Conservation (phyloP, 495 filamentous ascomycete species). For the Parathielavia hyrcaniae region DNA sequence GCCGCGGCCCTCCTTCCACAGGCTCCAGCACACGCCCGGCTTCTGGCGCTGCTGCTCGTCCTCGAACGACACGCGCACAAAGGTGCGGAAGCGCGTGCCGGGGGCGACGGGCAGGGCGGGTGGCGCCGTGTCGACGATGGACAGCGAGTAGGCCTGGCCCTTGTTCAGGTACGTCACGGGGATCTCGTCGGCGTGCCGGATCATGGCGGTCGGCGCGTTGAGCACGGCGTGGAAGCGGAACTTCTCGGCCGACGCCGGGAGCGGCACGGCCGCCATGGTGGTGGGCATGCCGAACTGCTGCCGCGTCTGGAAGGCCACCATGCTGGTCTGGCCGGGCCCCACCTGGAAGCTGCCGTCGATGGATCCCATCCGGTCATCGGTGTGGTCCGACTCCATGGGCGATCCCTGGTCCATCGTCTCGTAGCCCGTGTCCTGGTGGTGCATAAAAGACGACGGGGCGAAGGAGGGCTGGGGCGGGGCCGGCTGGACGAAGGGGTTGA, state of each 20-base stretch:
- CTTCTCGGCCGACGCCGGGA: conserved; percentile 50
- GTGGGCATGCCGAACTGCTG: conserved; percentile 40
- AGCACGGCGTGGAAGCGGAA: conserved; percentile 88
- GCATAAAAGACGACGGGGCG: conserved; percentile 73
- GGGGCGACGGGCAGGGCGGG: conserved; percentile 36
- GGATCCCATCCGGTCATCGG: conserved; percentile 44
- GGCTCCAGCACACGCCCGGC: conserved; percentile 79
- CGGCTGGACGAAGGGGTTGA: conserved; percentile 65
- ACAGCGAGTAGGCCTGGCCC: conserved; percentile 81
- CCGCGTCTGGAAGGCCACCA: conserved; percentile 39
- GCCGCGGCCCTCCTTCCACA: conserved; percentile 93
- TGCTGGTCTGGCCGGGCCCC: conserved; percentile 44
- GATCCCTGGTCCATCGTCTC: conserved; percentile 69
- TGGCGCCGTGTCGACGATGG: conserved; percentile 67
- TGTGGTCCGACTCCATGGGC: conserved; percentile 47
- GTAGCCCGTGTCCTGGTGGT: conserved; percentile 69
- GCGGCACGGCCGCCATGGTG: conserved; percentile 33
- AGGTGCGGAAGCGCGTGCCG: conserved; percentile 69
- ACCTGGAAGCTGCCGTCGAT: conserved; percentile 48
- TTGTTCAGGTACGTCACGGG: conserved; percentile 97
- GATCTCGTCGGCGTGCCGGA: conserved; percentile 77
- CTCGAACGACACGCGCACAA: conserved; percentile 86
- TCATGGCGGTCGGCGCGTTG: conserved; percentile 95
- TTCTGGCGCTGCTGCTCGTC: conserved; percentile 81
- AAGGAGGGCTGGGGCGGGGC: conserved; percentile 53